These are phyloP conservation scores for Zygosaccharomyces sapae DNA, from an alignment of 1,139 yeast species.

Conservation along the genomic window DNA sequence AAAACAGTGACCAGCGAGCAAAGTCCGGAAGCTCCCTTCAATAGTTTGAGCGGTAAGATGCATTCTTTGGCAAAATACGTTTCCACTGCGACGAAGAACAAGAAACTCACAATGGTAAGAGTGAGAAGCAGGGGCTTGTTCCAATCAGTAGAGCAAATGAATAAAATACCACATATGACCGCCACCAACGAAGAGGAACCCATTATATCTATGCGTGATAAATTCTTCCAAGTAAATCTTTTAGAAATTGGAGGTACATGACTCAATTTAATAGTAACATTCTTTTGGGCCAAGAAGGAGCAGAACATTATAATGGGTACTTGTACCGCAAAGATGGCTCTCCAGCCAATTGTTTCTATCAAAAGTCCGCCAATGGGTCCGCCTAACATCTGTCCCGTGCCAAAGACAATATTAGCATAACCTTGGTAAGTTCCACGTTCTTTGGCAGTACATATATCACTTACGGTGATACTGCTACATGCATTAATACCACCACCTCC, in stretches of 20 bases:
- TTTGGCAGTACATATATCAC: slow-evolving; percentile 47
- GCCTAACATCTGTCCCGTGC: slow-evolving; percentile 66
- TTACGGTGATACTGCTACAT: slow-evolving; percentile 44
- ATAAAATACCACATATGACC: slow-evolving; percentile 46
- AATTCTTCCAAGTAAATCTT: slow-evolving; percentile 42
- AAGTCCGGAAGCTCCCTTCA: slow-evolving; percentile 32
- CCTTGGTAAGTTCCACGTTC: slow-evolving; percentile 51
- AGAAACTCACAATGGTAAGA: slow-evolving; percentile 20
- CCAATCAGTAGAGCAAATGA: slow-evolving; percentile 36
- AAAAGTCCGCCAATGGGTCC: slow-evolving; percentile 72
- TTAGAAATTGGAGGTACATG: slow-evolving; percentile 37
- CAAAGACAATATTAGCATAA: slow-evolving; percentile 58
- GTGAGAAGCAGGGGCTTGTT: slow-evolving; percentile 21
- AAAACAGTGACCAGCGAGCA: slow-evolving; percentile 30
- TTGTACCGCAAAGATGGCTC: slow-evolving; percentile 56
- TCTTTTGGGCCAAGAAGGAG: slow-evolving; percentile 37
- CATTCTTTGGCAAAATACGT: slow-evolving; percentile 31
- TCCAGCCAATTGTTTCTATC: slow-evolving; percentile 77
- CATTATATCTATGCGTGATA: slow-evolving; percentile 64
- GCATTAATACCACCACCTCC: slow-evolving; percentile 52
- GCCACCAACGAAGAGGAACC: slow-evolving; percentile 66
- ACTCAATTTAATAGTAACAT: slow-evolving; percentile 30
- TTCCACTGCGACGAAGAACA: slow-evolving; percentile 29
- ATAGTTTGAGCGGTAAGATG: slow-evolving; percentile 32
- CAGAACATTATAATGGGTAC: slow-evolving; percentile 56